These are phyloP conservation scores for Ambrosiella xylebori DNA, from an alignment of 2,329 filamentous ascomycete species.

Conservation along the genomic window DNA sequence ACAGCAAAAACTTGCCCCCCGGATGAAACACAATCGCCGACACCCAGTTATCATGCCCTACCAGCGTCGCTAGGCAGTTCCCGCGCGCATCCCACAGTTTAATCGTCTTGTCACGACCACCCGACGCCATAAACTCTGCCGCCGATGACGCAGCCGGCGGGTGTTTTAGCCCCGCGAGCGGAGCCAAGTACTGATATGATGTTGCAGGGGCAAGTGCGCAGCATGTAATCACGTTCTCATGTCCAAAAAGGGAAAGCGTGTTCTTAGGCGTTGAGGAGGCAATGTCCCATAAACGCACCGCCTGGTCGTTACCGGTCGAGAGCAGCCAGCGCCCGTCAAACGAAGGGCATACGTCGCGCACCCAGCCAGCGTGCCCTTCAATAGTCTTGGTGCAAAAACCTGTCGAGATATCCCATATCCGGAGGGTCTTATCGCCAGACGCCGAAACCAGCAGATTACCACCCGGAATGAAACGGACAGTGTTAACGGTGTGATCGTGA, in stretches of 20 bases:
- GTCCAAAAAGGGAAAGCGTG: conserved; percentile 66
- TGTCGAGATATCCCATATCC: conserved; percentile 85
- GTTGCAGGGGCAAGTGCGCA: conserved; percentile 70
- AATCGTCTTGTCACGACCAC: conserved; percentile 78
- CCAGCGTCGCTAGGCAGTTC: conserved; percentile 64
- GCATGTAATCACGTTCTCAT: conserved; percentile 76
- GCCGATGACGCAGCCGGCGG: conserved; percentile 54
- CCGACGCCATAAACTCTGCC: conserved; percentile 80
- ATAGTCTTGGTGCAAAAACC: conserved; percentile 89
- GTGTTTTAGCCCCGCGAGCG: conserved; percentile 68
- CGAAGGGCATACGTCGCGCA: conserved; percentile 72
- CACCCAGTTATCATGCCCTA: conserved; percentile 91
- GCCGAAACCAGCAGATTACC: conserved; percentile 77
- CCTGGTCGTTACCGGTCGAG: conserved; percentile 69
- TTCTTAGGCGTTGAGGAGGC: conserved; percentile 47
- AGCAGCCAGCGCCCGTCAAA: conserved; percentile 69
- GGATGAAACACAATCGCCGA: conserved; percentile 76
- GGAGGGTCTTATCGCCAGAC: conserved; percentile 66
- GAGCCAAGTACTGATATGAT: conserved; percentile 59
- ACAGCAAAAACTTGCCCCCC: conserved; percentile 76
- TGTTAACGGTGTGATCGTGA: conserved; percentile 82
- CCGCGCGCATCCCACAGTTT: conserved; percentile 77
- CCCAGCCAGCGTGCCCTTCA: conserved; percentile 72
- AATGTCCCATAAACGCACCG: conserved; percentile 71
- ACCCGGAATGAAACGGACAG: conserved; percentile 73